Base-by-base conservation (phyloP, 768 basidiomycete species). In the Suillus plorans region DNA sequence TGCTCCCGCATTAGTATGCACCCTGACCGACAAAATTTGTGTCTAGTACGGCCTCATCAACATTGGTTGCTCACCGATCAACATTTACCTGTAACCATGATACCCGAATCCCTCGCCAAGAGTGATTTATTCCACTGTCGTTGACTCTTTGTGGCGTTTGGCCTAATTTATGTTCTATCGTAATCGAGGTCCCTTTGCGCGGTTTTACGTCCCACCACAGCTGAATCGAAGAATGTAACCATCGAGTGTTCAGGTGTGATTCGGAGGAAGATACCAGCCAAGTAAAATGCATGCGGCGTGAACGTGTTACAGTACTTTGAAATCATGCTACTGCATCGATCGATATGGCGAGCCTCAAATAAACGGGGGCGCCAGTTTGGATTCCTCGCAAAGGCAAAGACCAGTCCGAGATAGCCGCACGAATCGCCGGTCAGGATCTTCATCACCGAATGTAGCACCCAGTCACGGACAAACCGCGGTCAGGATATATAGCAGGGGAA, bases 31-130 rank as follows among this genome's bases (percentile, higher is more conserved):
- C 25, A 2, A 25, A 28, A 41, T 6, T 59, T 0, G 3, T 59
- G 9, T 42, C 16, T 12, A 59, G 58, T 42, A 59, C 8, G 58
- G 58, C 18, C 41, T 59, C 41, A 59, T 59, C 13, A 59, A 59
- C 39, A 59, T 59, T 16, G 58, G 58, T 5, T 59, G 58, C 41
- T 42, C 41, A 7, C 41, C 58, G 25, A 59, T 59, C n/a, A 42
- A 42, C 25, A 59, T 59, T 42, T 59, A 59, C 18, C 18, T 59
- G 25, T 59, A 42, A 59, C 42, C 20, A 10, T 20, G 37, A 58
- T 41, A 28, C 25, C 18, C 28, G 5, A 28, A 20, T 18, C 25
- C 1, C 16, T 16, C 39, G 10, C 25, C 39, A 4, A 18, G 16
- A 10, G 13, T 18, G 14, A 7, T 58, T 41, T 58, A 58, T 16